These are phyloP conservation scores for Eucalyptus urophylla DNA, from an alignment of 345 rosid genomes.

Conservation along the genomic window DNA sequence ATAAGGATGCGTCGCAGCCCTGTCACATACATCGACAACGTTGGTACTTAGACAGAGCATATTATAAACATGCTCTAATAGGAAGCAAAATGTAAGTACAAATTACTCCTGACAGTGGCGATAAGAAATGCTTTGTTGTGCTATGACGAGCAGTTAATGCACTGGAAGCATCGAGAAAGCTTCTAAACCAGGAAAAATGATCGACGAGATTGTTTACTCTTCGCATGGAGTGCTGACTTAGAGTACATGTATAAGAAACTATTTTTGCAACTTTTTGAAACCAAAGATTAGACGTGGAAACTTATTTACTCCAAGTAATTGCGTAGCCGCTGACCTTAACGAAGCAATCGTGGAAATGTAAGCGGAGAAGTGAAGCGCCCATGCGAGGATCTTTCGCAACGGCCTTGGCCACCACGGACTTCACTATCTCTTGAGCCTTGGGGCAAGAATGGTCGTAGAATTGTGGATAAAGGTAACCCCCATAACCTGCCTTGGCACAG, in stretches of 20 bases:
- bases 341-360: conserved; percentile 87
- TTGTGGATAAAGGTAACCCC: conserved; percentile 34
- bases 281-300: neutral
- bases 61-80: neutral
- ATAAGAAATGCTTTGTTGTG: neutral
- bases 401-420: conserved; percentile 45
- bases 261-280: neutral
- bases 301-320: neutral
- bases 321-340: conserved; percentile 37
- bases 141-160: neutral
- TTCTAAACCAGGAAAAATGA: neutral
- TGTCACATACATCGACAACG: neutral
- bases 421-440: conserved; percentile 35
- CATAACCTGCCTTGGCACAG: conserved; percentile 2
- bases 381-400: conserved; percentile 51
- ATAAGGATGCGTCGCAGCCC: conserved; percentile 89
- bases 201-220: neutral
- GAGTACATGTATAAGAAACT: neutral
- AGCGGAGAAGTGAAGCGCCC: conserved; percentile 79
- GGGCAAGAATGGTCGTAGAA: conserved; percentile 68
- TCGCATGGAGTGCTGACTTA: neutral
- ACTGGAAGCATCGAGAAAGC: neutral
- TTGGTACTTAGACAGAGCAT: neutral
- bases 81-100: neutral
- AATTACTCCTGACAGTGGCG: neutral